Base-by-base conservation (phyloP, 768 basidiomycete species). In the Mycena amicta region DNA sequence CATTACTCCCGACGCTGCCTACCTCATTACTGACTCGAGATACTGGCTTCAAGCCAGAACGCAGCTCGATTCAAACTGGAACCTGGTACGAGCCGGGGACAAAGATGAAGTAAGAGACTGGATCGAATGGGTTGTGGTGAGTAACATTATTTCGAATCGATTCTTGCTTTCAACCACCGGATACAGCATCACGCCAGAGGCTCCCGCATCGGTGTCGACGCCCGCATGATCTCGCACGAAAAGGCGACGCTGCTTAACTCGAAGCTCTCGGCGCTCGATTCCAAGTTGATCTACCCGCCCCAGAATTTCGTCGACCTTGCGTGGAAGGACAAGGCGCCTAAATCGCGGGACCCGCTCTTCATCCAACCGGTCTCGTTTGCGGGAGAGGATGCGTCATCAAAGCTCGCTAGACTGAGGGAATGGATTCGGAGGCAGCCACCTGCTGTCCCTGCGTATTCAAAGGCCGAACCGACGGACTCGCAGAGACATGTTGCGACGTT, bases 271-370 rank as follows among this genome's bases (percentile, higher is more conserved):
- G 40, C 75, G 41, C 79, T 80, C 52, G 77, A 75, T 52, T 85
- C 88, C 18, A 89, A 88, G 70, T 78, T 95, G 58, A 79, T 88
- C 20, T 94, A 88, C 64, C 92, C 92, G 0, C 83, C 89, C 11
- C 85, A 91, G 70, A 96, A 96, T 70, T 79, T 94, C 31, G 75
- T 95, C 49, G 94, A 96, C 69, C 77, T 89, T 2, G 75, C 88
- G 41, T 95, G 94, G 92, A 83, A 83, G 61, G 83, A 87, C 41
- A 89, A 92, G 62, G 92, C 92, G 1, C 51, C 74, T 3, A 88
- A 90, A 57, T 84, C 90, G 11, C 82, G 77, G 60, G 83, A 85
- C 30, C 80, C 80, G 8, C 75, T 91, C 20, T 90, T 82, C 68
- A 73, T 86, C 20, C 95, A 89, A 55, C 80, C 84, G 11, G 74